Conservation (phyloP, 495 filamentous ascomycete genomes). For the Penicillium paradoxum region DNA sequence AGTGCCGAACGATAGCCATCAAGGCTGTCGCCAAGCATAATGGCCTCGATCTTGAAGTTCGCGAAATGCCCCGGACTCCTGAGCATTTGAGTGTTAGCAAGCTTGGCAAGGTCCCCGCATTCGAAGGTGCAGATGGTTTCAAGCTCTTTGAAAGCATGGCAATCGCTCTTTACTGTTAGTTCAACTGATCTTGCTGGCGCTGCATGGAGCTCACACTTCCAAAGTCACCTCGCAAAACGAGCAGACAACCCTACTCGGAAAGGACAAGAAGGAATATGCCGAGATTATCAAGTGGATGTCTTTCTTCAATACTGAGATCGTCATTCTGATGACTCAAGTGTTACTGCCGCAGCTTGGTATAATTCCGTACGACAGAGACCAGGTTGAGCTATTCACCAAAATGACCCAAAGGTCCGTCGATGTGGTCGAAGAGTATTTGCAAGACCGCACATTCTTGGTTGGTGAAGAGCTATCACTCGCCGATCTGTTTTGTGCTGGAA, state of each 20-base stretch:
- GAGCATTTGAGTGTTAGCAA: neutral
- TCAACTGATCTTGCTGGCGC: neutral
- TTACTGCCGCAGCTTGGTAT: too few species aligned
- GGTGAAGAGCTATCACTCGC: too few species aligned
- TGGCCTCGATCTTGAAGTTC: neutral
- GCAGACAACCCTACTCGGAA: neutral
- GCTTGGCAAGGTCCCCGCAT: neutral
- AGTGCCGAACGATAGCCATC: neutral
- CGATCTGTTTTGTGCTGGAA: too few species aligned
- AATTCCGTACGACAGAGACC: too few species aligned
- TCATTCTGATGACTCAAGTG: too few species aligned
- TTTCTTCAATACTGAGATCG: too few species aligned
- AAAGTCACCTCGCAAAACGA: neutral
- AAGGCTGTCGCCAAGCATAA: neutral
- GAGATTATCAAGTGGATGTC: neutral
- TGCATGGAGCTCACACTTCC: neutral
- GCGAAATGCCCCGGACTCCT: neutral
- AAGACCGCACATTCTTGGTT: too few species aligned
- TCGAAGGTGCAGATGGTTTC: neutral
- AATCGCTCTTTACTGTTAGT: neutral
- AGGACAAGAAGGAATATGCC: neutral
- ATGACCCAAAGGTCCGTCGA: too few species aligned
- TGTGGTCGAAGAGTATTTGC: too few species aligned
- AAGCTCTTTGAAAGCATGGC: neutral
- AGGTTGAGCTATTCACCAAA: too few species aligned